Percentiles rank a stretch among this genome's conserved stretches.
phyloP scores from a whole-genome alignment of 306 rosid genomes.

The Dryas alaskensis region DNA sequence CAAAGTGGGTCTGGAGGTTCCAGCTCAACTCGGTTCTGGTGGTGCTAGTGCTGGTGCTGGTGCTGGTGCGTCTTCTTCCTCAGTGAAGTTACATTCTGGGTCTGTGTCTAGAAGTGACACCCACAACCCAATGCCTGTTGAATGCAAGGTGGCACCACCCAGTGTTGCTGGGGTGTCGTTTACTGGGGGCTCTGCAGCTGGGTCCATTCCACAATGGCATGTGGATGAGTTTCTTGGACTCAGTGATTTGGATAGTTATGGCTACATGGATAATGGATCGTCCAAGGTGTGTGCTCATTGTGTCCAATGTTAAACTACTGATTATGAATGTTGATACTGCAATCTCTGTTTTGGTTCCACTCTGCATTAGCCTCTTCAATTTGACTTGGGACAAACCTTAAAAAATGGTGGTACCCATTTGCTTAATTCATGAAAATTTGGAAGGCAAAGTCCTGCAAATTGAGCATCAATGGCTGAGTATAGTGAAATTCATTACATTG shows the following conservation, averaged over 20 bases:
- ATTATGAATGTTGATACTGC: not conserved
- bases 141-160: constrained; percentile 40
- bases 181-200: constrained; percentile 60
- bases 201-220: constrained; percentile 65
- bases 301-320: not conserved
- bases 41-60: constrained; percentile 10
- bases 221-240: constrained; percentile 67
- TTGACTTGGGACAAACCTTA: not conserved
- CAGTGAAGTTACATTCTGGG: constrained; percentile 40
- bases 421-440: not conserved
- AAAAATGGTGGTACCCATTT: not conserved
- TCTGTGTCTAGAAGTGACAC: constrained; percentile 35
- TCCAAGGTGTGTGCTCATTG: constrained; percentile 56
- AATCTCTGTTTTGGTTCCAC: not conserved
- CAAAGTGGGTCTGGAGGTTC: constrained; percentile 55
- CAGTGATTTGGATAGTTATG: constrained; percentile 53
- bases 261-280: constrained; percentile 65
- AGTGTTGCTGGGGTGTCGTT: constrained; percentile 31
- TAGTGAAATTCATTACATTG: not conserved
- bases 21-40: constrained; percentile 29
- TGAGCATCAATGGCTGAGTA: not conserved
- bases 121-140: constrained; percentile 40
- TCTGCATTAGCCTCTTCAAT: not conserved
- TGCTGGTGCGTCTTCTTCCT: constrained; percentile 40
- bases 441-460: not conserved